Conservation (phyloP, 1,284 basidiomycete genomes). For the Ganoderma sinense region DNA sequence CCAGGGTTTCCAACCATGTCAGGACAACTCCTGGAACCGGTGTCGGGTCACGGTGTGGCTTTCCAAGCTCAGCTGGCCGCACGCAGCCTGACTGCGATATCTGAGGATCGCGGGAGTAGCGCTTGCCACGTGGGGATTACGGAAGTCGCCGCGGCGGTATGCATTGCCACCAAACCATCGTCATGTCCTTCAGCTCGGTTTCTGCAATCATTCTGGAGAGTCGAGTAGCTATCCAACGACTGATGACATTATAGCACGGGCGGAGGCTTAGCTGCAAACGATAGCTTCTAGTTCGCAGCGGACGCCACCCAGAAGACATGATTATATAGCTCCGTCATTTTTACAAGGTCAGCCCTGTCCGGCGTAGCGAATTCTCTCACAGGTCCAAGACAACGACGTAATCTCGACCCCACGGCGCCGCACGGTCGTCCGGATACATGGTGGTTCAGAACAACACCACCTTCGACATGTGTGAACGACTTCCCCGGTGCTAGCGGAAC, state of each 20-base stretch:
- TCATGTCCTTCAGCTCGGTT: not conserved
- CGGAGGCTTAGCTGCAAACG: not conserved
- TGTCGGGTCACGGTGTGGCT: not conserved
- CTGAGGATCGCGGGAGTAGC: not conserved
- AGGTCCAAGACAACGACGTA: not conserved
- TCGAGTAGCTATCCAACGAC: not conserved
- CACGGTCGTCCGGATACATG: not conserved
- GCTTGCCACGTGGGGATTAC: not conserved
- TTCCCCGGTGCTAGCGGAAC: not conserved
- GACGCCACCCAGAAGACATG: not conserved
- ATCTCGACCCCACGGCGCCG: not conserved
- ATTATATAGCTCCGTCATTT: not conserved
- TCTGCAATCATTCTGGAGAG: not conserved
- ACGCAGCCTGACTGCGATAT: not conserved
- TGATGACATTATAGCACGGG: not conserved
- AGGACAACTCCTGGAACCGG: not conserved
- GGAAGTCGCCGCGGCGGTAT: not conserved
- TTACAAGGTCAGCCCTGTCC: not conserved
- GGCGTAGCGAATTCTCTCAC: not conserved
- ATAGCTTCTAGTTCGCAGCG: not conserved
- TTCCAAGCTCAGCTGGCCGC: too few species aligned
- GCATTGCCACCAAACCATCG: not conserved
- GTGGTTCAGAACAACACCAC: not conserved
- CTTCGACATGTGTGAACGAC: not conserved
- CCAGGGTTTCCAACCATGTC: not conserved